These are phyloP conservation scores for Euphorbia lathyris DNA, from an alignment of 345 rosid genomes.

Conservation along the genomic window DNA sequence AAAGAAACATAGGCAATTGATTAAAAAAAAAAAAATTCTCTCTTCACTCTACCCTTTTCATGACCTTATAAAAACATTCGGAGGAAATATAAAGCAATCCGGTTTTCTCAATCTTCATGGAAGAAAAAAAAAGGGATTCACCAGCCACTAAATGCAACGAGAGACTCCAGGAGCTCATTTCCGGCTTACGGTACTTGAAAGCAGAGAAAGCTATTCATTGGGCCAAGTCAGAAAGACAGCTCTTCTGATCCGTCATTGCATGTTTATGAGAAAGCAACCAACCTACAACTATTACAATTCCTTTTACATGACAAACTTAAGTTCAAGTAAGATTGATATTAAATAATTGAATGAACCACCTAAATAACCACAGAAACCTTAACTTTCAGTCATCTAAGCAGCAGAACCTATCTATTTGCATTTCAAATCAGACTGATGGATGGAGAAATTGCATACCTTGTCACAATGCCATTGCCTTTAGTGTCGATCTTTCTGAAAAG, in stretches of 20 bases:
- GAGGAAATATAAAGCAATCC: not conserved
- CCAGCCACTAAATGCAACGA: too few relatives aligned
- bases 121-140: too few relatives aligned
- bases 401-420: not conserved
- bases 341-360: not conserved
- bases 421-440: not conserved
- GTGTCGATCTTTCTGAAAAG: slow-evolving; percentile 77
- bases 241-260: not conserved
- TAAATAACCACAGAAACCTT: not conserved
- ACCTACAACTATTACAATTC: not conserved
- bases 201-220: too few relatives aligned
- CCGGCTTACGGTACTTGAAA: too few relatives aligned
- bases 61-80: not conserved
- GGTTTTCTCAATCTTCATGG: too few relatives aligned
- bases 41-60: not conserved
- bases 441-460: slow-evolving; percentile 46
- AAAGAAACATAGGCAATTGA: not conserved
- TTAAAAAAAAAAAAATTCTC: too few relatives aligned
- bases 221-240: too few relatives aligned
- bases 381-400: not conserved
- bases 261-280: not conserved
- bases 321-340: not conserved
- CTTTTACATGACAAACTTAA: not conserved
- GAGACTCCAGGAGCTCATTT: too few relatives aligned
- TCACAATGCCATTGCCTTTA: slow-evolving; percentile 50